Base-by-base conservation (phyloP, 2,329 filamentous ascomycete genomes). In the Fusarium buharicum region DNA sequence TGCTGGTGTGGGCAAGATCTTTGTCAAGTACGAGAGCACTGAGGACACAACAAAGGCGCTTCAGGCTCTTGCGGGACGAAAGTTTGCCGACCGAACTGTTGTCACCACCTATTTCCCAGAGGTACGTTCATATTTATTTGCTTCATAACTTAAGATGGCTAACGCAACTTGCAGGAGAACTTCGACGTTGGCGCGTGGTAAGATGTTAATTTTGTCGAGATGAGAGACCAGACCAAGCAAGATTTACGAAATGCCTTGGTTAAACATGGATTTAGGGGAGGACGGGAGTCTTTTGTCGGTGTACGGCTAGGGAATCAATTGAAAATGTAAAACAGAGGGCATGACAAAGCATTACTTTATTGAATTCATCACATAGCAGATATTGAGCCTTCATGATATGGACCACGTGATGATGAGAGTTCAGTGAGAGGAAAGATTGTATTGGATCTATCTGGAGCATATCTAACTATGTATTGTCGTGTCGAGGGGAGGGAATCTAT, bases 21-120 rank as follows among this genome's bases (percentile, higher is more conserved):
- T 90, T 74, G 89, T 99, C 80, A 98, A 97, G 76, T 99, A 92
- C 73, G 91, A 95, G 64, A 86, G 82, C 4, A 80, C 85, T 3
- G 92, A 93, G 46, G 87, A 89, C 9, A 91, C 94, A 17, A 89
- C 90, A 62, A 93, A 91, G 72, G 96, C 95, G 8, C 82, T 99
- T 53, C 88, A 90, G 70, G 89, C 92, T n/a, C 82, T 99, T 69
- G 95, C 96, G 27, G 95, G 95, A 41, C 86, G 96, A 65, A 97
- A 98, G 75, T 99, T 99, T 75, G 91, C 93, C 1, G 92, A 98
- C 78, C 87, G 96, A 69, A 99, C 95, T 4, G 96, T 99, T 24
- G 93, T 99, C 12, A 93, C 92, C 3, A 98, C 95, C 4, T 97
- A 95, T 78, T 99, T 97, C 76, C 91, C 93, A 18, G 96, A 98